Base-by-base conservation (phyloP, 148 eudicot species). In the Simmondsia chinensis region DNA sequence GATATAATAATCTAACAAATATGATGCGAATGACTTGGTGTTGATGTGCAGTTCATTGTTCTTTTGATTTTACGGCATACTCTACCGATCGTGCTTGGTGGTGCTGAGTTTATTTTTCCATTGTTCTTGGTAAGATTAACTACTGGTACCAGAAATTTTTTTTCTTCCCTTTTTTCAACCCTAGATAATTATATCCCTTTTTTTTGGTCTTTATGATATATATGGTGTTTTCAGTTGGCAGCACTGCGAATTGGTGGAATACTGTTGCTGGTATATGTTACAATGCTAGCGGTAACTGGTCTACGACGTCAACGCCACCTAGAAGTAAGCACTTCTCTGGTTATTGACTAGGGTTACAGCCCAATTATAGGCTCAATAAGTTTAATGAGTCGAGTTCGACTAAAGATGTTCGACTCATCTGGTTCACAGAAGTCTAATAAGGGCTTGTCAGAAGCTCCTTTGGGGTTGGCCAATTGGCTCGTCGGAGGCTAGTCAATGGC, bases 11-110 rank as follows among this genome's bases (percentile, higher is more conserved):
- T n/a, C n/a, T n/a, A n/a, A n/a, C n/a, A n/a, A n/a, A n/a, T n/a
- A n/a, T n/a, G n/a, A n/a, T n/a, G n/a, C n/a, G n/a, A n/a, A n/a
- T n/a, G n/a, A n/a, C n/a, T n/a, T n/a, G n/a, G n/a, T n/a, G n/a
- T n/a, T n/a, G n/a, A 18, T 30, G 20, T 61, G 56, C 83, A 88
- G 96, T 83, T 88, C 42, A 53, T 83, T 69, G 70, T 83, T 43
- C 94, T 88, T 19, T 46, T 88, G 58, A 65, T 88, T 26, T 56
- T 88, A 39, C 66, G 96, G 51, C 96, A 83, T 61, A 64, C 72
- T 24, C 76, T 80, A 31, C 96, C 96, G 1, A 28, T 81, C 33
- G 27, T 88, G 51, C 60, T 67, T 42, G 65, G 54, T 36, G 91
- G 82, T 54, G 60, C 56, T 7, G 79, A 66, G 36, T 80, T 65